phyloP scores from a whole-genome alignment of 257 asterid species.

The Scutellaria galericulata region DNA sequence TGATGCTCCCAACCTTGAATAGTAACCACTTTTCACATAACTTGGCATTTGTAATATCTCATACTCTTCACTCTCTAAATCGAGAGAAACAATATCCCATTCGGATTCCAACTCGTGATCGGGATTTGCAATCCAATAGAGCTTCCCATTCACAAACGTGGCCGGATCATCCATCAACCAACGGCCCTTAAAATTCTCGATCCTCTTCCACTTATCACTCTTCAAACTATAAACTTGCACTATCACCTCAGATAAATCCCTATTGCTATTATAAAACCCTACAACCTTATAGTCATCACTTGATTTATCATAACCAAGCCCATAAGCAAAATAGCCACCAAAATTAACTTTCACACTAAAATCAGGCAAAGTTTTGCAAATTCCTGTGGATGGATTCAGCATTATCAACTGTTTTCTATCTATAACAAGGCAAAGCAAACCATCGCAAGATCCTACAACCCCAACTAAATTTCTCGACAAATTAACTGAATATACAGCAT shows the following conservation, averaged over 20 bases:
- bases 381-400: slow-evolving; percentile 58
- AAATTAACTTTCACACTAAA: slow-evolving; percentile 26
- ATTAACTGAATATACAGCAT: slow-evolving; percentile 25
- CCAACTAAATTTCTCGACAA: neutral
- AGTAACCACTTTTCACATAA: slow-evolving; percentile 33
- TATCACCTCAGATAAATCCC: slow-evolving; percentile 33
- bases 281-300: slow-evolving; percentile 69
- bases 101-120: slow-evolving; percentile 23
- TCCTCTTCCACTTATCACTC: slow-evolving; percentile 53
- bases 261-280: slow-evolving; percentile 36
- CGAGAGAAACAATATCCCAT: slow-evolving; percentile 56
- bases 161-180: slow-evolving; percentile 41
- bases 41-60: slow-evolving; percentile 43
- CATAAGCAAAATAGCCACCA: slow-evolving; percentile 37
- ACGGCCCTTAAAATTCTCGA: slow-evolving; percentile 40
- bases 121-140: slow-evolving; percentile 53
- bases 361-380: slow-evolving; percentile 47
- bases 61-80: slow-evolving; percentile 50
- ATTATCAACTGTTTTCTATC: slow-evolving; percentile 38
- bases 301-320: slow-evolving; percentile 55
- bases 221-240: slow-evolving; percentile 57
- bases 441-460: slow-evolving; percentile 63
- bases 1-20: slow-evolving; percentile 37
- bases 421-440: slow-evolving; percentile 47
- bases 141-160: slow-evolving; percentile 54